These are phyloP conservation scores for Xylaria nigripes DNA, from an alignment of 495 filamentous ascomycete genomes.

Conservation along the genomic window DNA sequence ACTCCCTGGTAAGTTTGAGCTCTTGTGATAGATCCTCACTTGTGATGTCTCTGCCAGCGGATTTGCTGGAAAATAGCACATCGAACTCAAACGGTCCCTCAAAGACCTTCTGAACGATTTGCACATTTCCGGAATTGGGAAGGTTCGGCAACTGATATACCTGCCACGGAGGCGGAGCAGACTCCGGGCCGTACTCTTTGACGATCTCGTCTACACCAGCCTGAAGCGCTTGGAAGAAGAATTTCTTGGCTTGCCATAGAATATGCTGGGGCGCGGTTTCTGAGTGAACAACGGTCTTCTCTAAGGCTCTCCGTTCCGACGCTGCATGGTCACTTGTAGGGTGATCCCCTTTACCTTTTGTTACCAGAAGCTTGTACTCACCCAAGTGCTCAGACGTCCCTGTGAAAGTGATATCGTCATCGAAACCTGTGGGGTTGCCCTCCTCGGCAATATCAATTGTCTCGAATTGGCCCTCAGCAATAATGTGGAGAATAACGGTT, in stretches of 20 bases:
- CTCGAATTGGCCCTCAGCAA: conserved; percentile 66
- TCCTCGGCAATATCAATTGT: conserved; percentile 49
- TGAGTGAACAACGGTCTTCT: conserved; percentile 73
- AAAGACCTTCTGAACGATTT: conserved; percentile 89
- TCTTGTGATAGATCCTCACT: conserved; percentile 61
- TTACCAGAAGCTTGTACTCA: conserved; percentile 76
- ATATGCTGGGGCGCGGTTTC: conserved; percentile 55
- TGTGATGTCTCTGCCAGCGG: conserved; percentile 48
- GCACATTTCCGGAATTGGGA: conserved; percentile 68
- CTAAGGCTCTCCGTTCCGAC: conserved; percentile 54
- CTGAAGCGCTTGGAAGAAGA: conserved; percentile 74
- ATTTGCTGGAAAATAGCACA: conserved; percentile 78
- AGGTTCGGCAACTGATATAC: conserved; percentile 68
- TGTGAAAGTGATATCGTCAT: conserved; percentile 64
- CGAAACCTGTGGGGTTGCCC: conserved; percentile 50
- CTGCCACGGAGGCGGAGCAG: conserved; percentile 74
- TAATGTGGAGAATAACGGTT: conserved; percentile 70
- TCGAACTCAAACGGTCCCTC: conserved; percentile 91
- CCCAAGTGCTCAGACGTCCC: conserved; percentile 70
- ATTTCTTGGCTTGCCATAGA: conserved; percentile 81
- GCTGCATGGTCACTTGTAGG: conserved; percentile 49
- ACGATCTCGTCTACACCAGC: conserved; percentile 60
- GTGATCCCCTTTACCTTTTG: conserved; percentile 57
- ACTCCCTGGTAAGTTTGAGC: conserved; percentile 54
- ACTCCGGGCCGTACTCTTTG: conserved; percentile 57